These are phyloP conservation scores for Fusarium caatingaense DNA, from an alignment of 2,329 filamentous ascomycete species.

Conservation along the genomic window DNA sequence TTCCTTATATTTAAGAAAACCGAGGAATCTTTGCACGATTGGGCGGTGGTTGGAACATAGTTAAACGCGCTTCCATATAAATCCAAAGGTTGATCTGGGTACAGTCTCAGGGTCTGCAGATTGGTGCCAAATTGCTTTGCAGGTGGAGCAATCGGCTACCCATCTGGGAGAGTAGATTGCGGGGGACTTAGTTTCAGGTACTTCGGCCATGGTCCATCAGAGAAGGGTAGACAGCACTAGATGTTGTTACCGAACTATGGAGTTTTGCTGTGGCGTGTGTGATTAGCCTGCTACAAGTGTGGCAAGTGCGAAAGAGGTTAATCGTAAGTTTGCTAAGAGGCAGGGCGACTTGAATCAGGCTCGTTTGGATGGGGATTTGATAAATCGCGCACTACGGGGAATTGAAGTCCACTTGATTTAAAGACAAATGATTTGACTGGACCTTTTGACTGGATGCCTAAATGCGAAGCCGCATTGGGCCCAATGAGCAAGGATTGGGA, in stretches of 20 bases:
- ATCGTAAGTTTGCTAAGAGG: background rate
- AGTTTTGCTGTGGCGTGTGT: background rate
- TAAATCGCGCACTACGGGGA: background rate
- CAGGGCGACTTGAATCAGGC: background rate
- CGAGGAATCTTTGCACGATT: fast-evolving
- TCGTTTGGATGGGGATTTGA: background rate
- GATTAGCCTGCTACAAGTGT: fast-evolving
- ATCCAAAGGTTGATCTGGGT: background rate
- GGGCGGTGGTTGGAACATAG: background rate
- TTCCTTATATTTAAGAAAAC: fast-evolving
- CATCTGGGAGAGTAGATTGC: background rate
- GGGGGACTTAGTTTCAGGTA: background rate
- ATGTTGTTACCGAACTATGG: background rate
- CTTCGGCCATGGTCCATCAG: fast-evolving
- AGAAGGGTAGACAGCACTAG: background rate
- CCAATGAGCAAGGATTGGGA: background rate
- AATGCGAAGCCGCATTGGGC: background rate
- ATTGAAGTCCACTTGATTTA: background rate
- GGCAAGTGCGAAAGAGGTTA: background rate
- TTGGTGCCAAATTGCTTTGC: background rate
- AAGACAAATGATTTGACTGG: background rate
- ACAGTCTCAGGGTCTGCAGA: background rate
- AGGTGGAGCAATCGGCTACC: background rate
- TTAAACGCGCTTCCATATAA: background rate
- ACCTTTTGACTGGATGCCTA: background rate